Conservation (phyloP, 2,329 filamentous ascomycete species). For the Ceratocystis lukuohia region DNA sequence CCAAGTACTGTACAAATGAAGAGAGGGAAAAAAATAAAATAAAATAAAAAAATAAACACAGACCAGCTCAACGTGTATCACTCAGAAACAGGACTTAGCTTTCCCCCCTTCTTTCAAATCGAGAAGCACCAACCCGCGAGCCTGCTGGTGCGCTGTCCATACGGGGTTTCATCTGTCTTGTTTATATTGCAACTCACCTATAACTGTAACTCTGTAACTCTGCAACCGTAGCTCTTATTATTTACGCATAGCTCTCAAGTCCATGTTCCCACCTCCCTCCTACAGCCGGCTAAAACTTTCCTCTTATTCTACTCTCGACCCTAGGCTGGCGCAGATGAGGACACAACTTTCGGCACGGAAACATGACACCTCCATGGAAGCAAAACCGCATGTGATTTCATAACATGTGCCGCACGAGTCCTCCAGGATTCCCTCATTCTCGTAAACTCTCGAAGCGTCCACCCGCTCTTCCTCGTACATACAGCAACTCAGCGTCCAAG, state of each 20-base stretch:
- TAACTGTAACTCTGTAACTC: not conserved
- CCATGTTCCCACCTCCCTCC: not conserved
- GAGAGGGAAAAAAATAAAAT: not conserved
- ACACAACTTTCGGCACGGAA: not conserved
- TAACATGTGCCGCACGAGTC: no score
- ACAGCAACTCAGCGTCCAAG: not conserved
- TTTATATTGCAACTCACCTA: not conserved
- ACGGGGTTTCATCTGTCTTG: not conserved
- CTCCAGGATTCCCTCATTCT: not conserved
- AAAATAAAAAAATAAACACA: not conserved
- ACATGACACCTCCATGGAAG: not conserved
- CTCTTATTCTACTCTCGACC: not conserved
- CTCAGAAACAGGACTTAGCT: not conserved
- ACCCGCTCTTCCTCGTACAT: slow-evolving; percentile 4
- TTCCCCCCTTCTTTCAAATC: not conserved
- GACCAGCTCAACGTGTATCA: not conserved
- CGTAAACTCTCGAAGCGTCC: not conserved
- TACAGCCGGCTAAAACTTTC: no score
- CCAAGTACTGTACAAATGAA: no score
- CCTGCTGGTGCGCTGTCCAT: not conserved
- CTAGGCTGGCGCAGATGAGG: no score
- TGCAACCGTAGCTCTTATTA: not conserved
- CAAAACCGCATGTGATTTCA: not conserved
- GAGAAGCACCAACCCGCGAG: not conserved
- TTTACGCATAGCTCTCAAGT: not conserved